Evolutionary conservation across 192 early-diverging fungal genomes (phyloP).

Genomic region (Coemansia nantahalensis): DNA sequence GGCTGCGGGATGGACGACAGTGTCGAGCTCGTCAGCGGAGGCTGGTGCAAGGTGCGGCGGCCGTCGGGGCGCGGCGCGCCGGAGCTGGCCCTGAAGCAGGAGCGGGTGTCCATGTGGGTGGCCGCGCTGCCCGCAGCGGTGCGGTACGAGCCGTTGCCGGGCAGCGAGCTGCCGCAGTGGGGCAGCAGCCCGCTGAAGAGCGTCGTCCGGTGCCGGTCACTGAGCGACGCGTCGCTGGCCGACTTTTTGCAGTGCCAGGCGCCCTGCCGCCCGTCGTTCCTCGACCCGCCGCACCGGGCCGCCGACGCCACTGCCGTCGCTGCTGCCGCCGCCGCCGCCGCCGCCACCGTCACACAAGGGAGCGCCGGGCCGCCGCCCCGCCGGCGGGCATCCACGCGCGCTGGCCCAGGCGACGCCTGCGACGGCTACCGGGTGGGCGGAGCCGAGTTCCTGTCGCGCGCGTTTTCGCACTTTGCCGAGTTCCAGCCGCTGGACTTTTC

Average conservation of each 20-base stretch:
- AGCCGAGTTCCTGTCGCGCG: conserved; percentile 41
- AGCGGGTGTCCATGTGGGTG: neutral
- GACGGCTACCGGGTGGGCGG: neutral
- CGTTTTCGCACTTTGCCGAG: conserved; percentile 31
- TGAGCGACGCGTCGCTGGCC: conserved; percentile 28
- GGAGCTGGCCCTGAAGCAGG: neutral
- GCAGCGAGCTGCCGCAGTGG: too few relatives aligned
- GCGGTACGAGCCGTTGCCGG: too few relatives aligned
- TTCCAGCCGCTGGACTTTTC: conserved; percentile 48
- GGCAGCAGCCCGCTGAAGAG: neutral
- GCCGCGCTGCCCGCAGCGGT: too few relatives aligned
- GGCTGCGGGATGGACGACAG: conserved; percentile 2
- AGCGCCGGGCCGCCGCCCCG: too few relatives aligned
- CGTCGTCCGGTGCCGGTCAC: conserved; percentile 1
- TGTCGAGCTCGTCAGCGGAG: conserved; percentile 9
- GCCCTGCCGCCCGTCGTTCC: conserved; percentile 34
- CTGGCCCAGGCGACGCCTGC: neutral
- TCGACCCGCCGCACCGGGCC: conserved; percentile 10
- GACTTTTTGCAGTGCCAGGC: conserved; percentile 31
- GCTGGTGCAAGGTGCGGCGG: conserved; percentile 29
- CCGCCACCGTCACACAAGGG: neutral
- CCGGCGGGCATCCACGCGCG: neutral
- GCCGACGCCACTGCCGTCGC: too few relatives aligned
- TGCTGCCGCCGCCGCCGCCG: neutral
- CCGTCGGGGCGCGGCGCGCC: neutral